phyloP scores from a whole-genome alignment of 257 asterid genomes.

The Echites panduratus region DNA sequence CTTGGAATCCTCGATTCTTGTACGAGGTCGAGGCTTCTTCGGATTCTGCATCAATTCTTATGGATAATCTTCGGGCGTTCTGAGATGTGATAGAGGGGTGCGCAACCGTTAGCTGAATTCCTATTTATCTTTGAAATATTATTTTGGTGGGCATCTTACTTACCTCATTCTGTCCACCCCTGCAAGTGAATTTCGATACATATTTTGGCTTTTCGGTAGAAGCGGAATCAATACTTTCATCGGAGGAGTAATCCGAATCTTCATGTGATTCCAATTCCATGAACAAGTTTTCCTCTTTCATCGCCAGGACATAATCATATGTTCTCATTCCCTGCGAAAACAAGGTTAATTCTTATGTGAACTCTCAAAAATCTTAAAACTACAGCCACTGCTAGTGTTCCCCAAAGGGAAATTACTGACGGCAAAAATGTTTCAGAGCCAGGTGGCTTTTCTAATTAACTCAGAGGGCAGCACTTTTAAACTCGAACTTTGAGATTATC shows the following conservation, averaged over 20 bases:
- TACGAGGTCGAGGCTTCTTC: constrained; percentile 28
- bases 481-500: neutral
- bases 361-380: neutral
- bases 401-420: neutral
- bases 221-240: constrained; percentile 45
- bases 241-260: constrained; percentile 74
- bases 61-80: constrained; percentile 58
- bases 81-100: constrained; percentile 24
- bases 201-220: constrained; percentile 55
- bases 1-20: constrained; percentile 65
- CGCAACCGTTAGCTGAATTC: neutral
- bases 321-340: constrained; percentile 88
- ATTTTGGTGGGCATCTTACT: constrained; percentile 2
- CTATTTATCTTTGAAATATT: neutral
- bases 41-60: constrained; percentile 64
- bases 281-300: constrained; percentile 72
- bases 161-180: constrained; percentile 51
- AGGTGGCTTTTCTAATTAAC: constrained; percentile 1
- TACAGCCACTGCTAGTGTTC: neutral
- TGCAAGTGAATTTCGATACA: constrained; percentile 39
- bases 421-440: neutral
- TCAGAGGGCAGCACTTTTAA: too few relatives aligned
- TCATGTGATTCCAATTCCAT: constrained; percentile 63
- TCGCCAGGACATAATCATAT: constrained; percentile 85
- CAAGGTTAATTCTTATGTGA: neutral